These are phyloP conservation scores for Madurella mycetomatis DNA, from an alignment of 2,329 filamentous ascomycete genomes.

Conservation along the genomic window DNA sequence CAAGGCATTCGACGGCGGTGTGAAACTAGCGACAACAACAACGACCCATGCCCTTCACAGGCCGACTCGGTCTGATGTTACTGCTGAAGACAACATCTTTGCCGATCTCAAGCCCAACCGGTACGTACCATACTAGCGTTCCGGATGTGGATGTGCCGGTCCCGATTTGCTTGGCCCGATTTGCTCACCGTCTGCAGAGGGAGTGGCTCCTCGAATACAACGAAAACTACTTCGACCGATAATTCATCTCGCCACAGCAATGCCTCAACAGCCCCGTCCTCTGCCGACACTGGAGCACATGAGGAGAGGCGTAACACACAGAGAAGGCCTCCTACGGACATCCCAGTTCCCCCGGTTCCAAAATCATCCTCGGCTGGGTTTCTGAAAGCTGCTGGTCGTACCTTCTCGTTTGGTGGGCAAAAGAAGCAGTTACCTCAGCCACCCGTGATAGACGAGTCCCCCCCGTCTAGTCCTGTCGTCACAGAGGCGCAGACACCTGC, in stretches of 20 bases:
- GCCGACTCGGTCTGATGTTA: constrained; percentile 36
- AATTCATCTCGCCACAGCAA: constrained; percentile 60
- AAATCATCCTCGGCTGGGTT: constrained; percentile 50
- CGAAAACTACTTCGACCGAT: constrained; percentile 55
- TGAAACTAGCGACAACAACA: constrained; percentile 38
- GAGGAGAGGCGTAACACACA: constrained; percentile 38
- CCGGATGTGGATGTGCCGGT: constrained; percentile 28
- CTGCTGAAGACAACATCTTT: constrained; percentile 54
- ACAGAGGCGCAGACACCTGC: constrained; percentile 37
- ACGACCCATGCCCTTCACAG: constrained; percentile 36
- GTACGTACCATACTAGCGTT: constrained; percentile 33
- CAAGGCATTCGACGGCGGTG: constrained; percentile 50
- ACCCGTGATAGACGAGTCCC: constrained; percentile 35
- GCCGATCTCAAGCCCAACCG: constrained; percentile 51
- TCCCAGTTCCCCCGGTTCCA: constrained; percentile 38
- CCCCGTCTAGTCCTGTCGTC: constrained; percentile 35
- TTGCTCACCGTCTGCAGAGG: constrained; percentile 37
- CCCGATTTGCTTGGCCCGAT: neutral
- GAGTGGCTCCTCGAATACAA: constrained; percentile 58
- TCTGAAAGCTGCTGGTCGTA: constrained; percentile 52
- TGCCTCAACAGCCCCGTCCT: constrained; percentile 58
- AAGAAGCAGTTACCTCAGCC: constrained; percentile 44
- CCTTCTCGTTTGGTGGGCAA: constrained; percentile 55
- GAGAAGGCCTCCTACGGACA: constrained; percentile 39
- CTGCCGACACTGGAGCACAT: constrained; percentile 41